These are phyloP conservation scores for Zopfochytrium polystomum DNA, from an alignment of 371 early-diverging fungal species.

Conservation along the genomic window DNA sequence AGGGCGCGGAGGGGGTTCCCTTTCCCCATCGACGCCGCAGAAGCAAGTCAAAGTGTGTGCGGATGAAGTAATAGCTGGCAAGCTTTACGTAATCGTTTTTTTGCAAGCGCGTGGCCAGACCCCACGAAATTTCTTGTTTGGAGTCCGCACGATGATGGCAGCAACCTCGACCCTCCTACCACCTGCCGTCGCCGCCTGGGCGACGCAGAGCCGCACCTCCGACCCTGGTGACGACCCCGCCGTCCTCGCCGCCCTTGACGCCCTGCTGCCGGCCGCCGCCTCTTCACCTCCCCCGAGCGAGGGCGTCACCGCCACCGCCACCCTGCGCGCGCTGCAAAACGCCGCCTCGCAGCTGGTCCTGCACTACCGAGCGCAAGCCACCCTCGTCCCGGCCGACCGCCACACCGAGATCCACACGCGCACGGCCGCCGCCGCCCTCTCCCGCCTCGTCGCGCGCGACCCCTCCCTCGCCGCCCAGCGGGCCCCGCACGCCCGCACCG, in stretches of 20 bases:
- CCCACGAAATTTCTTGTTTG: too few relatives aligned
- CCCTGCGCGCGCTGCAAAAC: not conserved
- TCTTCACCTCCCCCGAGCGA: too few relatives aligned
- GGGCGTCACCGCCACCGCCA: not conserved
- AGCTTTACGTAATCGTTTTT: too few relatives aligned
- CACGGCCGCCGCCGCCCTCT: not conserved
- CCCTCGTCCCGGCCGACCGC: not conserved
- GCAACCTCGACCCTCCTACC: too few relatives aligned
- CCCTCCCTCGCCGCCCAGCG: not conserved
- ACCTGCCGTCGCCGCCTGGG: not conserved
- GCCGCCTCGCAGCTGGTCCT: slow-evolving; percentile 5
- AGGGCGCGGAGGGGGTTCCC: too few relatives aligned
- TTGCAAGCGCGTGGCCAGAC: too few relatives aligned
- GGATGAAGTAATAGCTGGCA: too few relatives aligned
- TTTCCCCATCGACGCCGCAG: too few relatives aligned
- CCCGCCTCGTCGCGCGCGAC: not conserved
- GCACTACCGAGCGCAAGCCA: slow-evolving; percentile 2
- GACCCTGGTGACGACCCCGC: not conserved
- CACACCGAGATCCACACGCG: not conserved
- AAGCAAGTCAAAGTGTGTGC: too few relatives aligned
- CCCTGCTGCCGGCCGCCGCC: too few relatives aligned
- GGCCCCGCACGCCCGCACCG: not conserved
- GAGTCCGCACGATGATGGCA: too few relatives aligned
- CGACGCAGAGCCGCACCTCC: not conserved
- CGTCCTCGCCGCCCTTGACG: not conserved